These are phyloP conservation scores for Laguncularia racemosa DNA, from an alignment of 345 rosid genomes.

Conservation along the genomic window DNA sequence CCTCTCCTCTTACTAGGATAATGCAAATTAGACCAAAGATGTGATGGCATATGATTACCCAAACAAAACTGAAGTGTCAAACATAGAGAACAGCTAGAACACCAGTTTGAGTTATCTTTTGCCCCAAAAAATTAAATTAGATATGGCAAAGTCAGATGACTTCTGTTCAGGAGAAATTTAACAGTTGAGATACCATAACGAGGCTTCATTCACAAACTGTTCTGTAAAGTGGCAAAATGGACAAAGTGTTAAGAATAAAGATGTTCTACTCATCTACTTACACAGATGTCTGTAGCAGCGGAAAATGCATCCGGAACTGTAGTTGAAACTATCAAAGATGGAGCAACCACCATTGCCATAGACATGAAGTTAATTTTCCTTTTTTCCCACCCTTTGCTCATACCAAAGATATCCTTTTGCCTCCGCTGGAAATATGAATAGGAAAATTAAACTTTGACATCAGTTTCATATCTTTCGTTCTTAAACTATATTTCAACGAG, in stretches of 20 bases:
- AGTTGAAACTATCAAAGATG: slow-evolving; percentile 43
- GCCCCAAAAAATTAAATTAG: too few species aligned
- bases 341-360: slow-evolving; percentile 34
- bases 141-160: too few species aligned
- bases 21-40: too few species aligned
- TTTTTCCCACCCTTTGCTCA: slow-evolving; percentile 29
- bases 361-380: slow-evolving; percentile 36
- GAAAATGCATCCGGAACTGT: slow-evolving; percentile 56
- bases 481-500: neutral
- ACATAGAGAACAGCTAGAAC: too few species aligned
- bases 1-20: too few species aligned
- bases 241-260: neutral
- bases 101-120: too few species aligned
- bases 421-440: slow-evolving; percentile 10
- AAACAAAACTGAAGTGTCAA: too few species aligned
- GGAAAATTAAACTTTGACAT: neutral
- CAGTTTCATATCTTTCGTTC: neutral
- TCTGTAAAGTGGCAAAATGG: neutral
- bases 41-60: too few species aligned
- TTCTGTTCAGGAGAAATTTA: neutral
- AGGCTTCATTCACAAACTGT: neutral
- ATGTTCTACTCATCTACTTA: slow-evolving; percentile 16
- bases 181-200: neutral
- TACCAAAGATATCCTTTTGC: slow-evolving; percentile 7
- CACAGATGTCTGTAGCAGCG: slow-evolving; percentile 58